phyloP scores from a whole-genome alignment of 2,329 filamentous ascomycete genomes.

The Emmonsia crescens region DNA sequence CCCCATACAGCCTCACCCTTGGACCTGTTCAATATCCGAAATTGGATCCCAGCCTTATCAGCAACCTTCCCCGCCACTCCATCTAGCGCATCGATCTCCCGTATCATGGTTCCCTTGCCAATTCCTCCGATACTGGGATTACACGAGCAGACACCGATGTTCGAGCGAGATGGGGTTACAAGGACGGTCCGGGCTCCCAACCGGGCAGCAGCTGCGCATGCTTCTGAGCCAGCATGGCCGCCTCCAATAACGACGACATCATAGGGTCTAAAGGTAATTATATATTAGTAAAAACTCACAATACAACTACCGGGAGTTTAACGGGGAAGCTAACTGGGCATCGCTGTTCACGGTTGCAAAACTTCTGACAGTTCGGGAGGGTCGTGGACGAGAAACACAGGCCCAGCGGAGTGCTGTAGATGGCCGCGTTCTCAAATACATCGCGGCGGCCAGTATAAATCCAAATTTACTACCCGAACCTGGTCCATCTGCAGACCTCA shows the following conservation, averaged over 20 bases:
- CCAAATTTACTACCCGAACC: not conserved
- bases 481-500: not conserved
- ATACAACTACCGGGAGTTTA: not conserved
- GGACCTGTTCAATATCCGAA: conserved; percentile 72
- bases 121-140: conserved; percentile 98
- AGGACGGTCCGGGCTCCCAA: conserved; percentile 81
- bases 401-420: conserved; percentile 21
- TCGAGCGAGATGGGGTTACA: conserved; percentile 76
- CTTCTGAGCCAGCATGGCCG: conserved; percentile 90
- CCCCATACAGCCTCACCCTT: conserved; percentile 98
- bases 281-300: conserved; percentile 3
- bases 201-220: conserved; percentile 79
- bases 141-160: conserved; percentile 90
- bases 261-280: conserved; percentile 46
- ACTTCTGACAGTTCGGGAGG: conserved; percentile 17
- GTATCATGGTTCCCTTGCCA: conserved; percentile 90
- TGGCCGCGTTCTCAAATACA: conserved; percentile 28
- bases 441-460: conserved; percentile 12
- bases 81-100: conserved; percentile 90
- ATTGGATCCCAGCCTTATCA: conserved; percentile 91
- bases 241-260: conserved; percentile 95
- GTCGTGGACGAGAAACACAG: conserved; percentile 16
- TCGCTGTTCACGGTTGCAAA: conserved; percentile 32
- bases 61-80: conserved; percentile 79
- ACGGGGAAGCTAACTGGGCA: conserved; percentile 22